Evolutionary conservation across 768 basidiomycete genomes (phyloP).

Genomic region (Russula compacta): DNA sequence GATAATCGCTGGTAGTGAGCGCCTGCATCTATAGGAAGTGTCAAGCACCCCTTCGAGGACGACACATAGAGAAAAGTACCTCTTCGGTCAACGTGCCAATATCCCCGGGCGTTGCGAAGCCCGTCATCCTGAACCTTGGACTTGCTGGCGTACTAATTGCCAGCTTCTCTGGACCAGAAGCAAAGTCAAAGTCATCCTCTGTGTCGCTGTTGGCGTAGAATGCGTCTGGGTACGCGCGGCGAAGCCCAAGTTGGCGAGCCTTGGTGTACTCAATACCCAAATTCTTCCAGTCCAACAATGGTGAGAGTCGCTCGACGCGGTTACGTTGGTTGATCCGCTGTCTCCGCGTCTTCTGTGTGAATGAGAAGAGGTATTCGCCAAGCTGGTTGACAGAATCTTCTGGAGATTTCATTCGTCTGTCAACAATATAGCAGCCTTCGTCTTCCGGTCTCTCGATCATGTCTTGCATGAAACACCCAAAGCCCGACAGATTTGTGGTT

Average conservation of each 20-base stretch:
- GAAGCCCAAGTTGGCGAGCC: constrained; percentile 81
- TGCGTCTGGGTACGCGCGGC: constrained; percentile 91
- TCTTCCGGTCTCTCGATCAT: constrained; percentile 90
- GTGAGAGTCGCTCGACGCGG: constrained; percentile 88
- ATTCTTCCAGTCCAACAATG: constrained; percentile 97
- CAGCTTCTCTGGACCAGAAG: constrained; percentile 57
- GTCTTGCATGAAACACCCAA: constrained; percentile 98
- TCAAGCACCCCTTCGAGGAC: background rate
- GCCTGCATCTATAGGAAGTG: constrained; percentile 61
- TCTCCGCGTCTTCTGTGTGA: constrained; percentile 77
- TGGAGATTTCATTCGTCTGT: constrained; percentile 79
- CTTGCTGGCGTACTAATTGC: constrained; percentile 80
- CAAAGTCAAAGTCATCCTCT: constrained; percentile 47
- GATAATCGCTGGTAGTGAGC: constrained; percentile 80
- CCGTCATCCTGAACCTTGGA: constrained; percentile 64
- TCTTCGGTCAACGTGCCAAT: constrained; percentile 84
- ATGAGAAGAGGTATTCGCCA: constrained; percentile 62
- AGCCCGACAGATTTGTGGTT: constrained; percentile 96
- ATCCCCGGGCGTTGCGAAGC: constrained; percentile 88
- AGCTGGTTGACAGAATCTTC: constrained; percentile 89
- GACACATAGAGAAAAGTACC: constrained; percentile 31
- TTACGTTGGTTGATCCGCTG: constrained; percentile 99
- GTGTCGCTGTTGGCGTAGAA: constrained; percentile 62
- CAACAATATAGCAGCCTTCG: constrained; percentile 95
- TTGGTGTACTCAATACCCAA: constrained; percentile 96